Evolutionary conservation across 768 basidiomycete species (phyloP), one percentile per base, ranked within the genome.

Genomic region (Mycena latifolia): DNA sequence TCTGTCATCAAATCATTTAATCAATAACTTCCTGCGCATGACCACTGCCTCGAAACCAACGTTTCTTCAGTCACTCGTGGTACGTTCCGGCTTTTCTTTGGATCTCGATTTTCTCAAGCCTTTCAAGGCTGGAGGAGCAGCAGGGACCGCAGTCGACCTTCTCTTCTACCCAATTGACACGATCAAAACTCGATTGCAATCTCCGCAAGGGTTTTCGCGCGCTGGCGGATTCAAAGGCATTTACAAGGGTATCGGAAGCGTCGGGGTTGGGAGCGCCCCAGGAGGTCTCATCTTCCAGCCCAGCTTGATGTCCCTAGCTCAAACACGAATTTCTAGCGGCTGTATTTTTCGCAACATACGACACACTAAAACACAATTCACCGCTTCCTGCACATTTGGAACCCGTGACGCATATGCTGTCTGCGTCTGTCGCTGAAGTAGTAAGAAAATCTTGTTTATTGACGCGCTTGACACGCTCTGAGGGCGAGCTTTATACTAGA

Each of bases 321-420:
- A 64, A 50, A 25, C 20, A 3, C 9, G 9, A 4, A 17, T 18
- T 20, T 6, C 17, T 72, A 99, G 98, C 98, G 63, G 96, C 96
- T 6, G 88, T 88, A 0, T 99, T 99, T 84, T 99, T 99, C 78
- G 92, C 93, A 22, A 93, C 91, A 0, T 99, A 99, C 75, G 96
- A 99, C 73, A 86, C 88, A 8, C 83, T 96, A 71, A 99, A 99
- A 77, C 85, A 85, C 58, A 78, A 76, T n/a, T 76, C 95, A 0
- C 93, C 95, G 0, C 72, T 89, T 3, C 80, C 87, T 0, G 81
- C 85, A 1, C 78, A 88, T 41, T 82, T 95, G 29, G 83, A 85
- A 1, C 91, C 95, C 0, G 73, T 61, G 27, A 65, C 57, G 51
- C 59, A 61, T 57, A 75, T 89, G 83, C 65, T 86, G 20, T 78